phyloP scores from a whole-genome alignment of 73 alveolate species.

The Paramecium primaurelia region DNA sequence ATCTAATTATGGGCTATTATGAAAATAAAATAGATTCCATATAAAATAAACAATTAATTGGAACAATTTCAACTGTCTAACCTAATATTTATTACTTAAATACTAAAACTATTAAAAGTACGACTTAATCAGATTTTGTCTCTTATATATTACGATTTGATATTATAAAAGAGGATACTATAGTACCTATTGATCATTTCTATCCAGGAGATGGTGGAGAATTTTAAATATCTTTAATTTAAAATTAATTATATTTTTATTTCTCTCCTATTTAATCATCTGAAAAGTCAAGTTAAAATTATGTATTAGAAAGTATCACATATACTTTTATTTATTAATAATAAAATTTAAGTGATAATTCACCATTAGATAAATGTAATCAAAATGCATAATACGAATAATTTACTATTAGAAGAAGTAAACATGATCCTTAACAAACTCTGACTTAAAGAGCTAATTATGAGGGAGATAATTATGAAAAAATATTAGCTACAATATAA shows the following conservation, averaged over 20 bases:
- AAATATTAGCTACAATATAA: neutral
- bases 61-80: neutral
- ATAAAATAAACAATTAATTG: neutral
- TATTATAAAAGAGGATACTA: neutral
- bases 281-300: neutral
- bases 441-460: too few relatives aligned
- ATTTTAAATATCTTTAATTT: neutral
- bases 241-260: too few relatives aligned
- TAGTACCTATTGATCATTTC: neutral
- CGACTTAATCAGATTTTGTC: neutral
- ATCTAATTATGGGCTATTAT: neutral
- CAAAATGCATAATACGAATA: neutral
- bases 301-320: neutral
- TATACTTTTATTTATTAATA: neutral
- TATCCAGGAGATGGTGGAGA: neutral
- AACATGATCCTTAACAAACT: neutral
- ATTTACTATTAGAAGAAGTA: neutral
- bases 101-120: neutral
- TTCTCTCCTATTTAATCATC: neutral
- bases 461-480: neutral
- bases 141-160: neutral
- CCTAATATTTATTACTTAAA: neutral
- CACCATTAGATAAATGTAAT: neutral
- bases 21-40: neutral
- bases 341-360: neutral